Conservation (phyloP, 2,329 filamentous ascomycete species). For the Thelonectria olida region DNA sequence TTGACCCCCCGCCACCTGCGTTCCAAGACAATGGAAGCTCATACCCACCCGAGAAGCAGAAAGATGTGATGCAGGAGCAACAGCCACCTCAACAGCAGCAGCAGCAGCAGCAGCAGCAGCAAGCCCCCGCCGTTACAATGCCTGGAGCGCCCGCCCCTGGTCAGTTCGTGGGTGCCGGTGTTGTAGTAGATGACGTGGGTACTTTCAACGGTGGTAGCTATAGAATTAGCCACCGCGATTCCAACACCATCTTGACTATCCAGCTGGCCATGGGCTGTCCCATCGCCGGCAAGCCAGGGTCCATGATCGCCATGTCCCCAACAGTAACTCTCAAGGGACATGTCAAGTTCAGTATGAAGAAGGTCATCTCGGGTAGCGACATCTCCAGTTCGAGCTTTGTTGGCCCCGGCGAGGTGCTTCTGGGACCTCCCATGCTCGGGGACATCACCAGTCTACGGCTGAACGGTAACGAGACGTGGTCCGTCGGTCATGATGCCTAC, state of each 20-base stretch:
- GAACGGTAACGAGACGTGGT: constrained; percentile 79
- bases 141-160: constrained; percentile 53
- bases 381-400: constrained; percentile 83
- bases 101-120: constrained; percentile 35
- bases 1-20: constrained; percentile 40
- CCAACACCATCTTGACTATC: constrained; percentile 87
- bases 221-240: constrained; percentile 89
- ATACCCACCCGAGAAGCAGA: constrained; percentile 44
- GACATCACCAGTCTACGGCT: constrained; percentile 86
- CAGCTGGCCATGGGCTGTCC: constrained; percentile 92
- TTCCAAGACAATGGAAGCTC: constrained; percentile 30
- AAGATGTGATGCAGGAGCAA: constrained; percentile 31
- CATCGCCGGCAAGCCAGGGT: constrained; percentile 80
- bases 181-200: constrained; percentile 84
- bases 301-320: constrained; percentile 95
- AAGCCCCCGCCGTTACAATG: constrained; percentile 44
- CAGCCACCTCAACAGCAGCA: constrained; percentile 36
- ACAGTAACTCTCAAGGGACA: constrained; percentile 84
- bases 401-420: constrained; percentile 88
- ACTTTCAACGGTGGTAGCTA: constrained; percentile 97
- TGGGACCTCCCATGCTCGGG: constrained; percentile 82
- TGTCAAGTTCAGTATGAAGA: constrained; percentile 90
- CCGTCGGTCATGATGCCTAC: constrained; percentile 86
- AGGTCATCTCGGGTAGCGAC: constrained; percentile 84
- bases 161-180: constrained; percentile 70